phyloP scores from a whole-genome alignment of 2,329 filamentous ascomycete species.

The Fusarium sterilihyphosum region DNA sequence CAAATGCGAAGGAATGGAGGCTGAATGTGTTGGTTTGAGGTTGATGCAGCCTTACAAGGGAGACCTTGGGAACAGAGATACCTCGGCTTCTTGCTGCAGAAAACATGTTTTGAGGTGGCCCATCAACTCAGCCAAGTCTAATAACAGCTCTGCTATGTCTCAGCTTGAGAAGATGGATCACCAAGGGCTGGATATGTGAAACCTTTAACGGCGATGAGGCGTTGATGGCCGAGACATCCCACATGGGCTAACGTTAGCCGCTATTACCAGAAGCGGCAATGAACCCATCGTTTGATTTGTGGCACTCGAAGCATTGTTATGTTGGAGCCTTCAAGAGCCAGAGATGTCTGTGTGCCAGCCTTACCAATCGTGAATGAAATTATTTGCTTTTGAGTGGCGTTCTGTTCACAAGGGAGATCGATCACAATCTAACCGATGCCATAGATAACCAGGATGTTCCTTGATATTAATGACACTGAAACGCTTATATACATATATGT shows the following conservation, averaged over 20 bases:
- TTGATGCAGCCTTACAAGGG: neutral
- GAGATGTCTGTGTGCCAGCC: slow-evolving; percentile 12
- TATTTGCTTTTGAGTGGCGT: slow-evolving; percentile 17
- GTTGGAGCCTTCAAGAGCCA: neutral
- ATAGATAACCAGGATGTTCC: neutral
- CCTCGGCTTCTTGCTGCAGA: neutral
- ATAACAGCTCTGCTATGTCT: slow-evolving; percentile 6
- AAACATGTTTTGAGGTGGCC: neutral
- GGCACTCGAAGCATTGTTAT: slow-evolving; percentile 11
- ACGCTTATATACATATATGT: neutral
- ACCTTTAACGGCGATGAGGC: slow-evolving; percentile 28
- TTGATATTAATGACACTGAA: neutral
- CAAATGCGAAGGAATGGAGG: slow-evolving; percentile 7
- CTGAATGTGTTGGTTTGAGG: slow-evolving; percentile 6
- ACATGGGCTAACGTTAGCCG: slow-evolving; percentile 29
- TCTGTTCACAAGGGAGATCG: neutral
- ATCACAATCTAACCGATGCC: neutral
- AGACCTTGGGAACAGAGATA: neutral
- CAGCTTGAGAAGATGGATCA: slow-evolving; percentile 12
- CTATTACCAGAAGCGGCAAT: slow-evolving; percentile 28
- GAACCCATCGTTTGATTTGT: slow-evolving; percentile 28
- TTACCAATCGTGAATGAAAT: slow-evolving; percentile 1
- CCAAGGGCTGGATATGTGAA: slow-evolving; percentile 19
- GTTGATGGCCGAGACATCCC: slow-evolving; percentile 29
- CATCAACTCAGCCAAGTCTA: neutral